A percentile compares a stretch with the other conserved stretches of the same genome.
Evolutionary conservation across 305 asterid genomes (phyloP).

Genomic region (Fraxinus paxiana): DNA sequence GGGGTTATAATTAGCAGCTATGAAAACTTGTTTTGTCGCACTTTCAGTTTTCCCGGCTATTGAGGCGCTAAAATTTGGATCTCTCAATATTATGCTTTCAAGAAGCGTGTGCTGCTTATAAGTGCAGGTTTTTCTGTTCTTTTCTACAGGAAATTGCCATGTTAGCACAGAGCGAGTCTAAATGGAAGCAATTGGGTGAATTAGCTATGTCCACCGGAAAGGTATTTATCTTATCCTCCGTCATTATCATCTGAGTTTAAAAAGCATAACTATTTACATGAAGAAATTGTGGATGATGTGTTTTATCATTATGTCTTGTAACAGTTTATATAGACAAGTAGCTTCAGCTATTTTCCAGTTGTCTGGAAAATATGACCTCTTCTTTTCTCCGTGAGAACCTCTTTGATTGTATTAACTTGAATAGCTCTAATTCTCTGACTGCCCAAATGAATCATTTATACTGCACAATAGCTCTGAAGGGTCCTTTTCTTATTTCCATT

Average conservation of each 20-base stretch:
- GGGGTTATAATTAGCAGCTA: not conserved
- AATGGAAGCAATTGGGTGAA: slow-evolving; percentile 99
- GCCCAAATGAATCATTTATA: slow-evolving; percentile 8
- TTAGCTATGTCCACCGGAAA: slow-evolving; percentile 94
- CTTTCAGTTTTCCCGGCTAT: not conserved
- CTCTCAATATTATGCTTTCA: not conserved
- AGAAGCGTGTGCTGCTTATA: slow-evolving; percentile 11
- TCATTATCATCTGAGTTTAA: not conserved
- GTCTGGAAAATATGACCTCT: not conserved
- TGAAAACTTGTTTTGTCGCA: not conserved
- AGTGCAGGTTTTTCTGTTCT: slow-evolving; percentile 17
- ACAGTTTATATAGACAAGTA: not conserved
- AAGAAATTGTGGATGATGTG: not conserved
- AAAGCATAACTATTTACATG: not conserved
- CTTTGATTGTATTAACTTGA: not conserved
- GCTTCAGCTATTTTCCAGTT: not conserved
- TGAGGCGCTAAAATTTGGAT: not conserved
- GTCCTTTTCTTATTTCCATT: not conserved
- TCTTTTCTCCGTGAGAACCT: not conserved
- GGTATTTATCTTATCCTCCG: slow-evolving; percentile 22
- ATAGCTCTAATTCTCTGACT: not conserved
- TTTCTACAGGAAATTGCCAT: slow-evolving; percentile 72
- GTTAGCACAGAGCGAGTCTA: slow-evolving; percentile 73
- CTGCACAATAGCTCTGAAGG: slow-evolving; percentile 15
- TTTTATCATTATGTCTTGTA: not conserved